A percentile compares a stretch with the other conserved stretches of the same genome.
Conservation (phyloP, 306 rosid species). For the Citrullus mucosospermus region DNA sequence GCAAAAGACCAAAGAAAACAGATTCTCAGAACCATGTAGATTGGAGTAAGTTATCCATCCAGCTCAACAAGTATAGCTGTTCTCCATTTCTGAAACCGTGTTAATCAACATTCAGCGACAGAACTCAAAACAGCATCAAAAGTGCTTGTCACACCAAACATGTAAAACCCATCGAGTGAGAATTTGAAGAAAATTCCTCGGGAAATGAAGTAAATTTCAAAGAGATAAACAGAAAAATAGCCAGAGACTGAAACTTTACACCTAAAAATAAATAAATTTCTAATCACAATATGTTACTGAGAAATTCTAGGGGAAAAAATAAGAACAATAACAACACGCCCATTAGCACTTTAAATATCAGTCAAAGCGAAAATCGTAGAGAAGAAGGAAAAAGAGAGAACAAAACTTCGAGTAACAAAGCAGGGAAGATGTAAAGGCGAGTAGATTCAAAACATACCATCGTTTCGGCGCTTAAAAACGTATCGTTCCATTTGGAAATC, state of each 20-base stretch:
- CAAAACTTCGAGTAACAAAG: neutral
- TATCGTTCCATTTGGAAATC: conserved; percentile 84
- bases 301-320: neutral
- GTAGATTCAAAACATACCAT: conserved; percentile 25
- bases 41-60: neutral
- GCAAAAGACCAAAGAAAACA: neutral
- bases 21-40: neutral
- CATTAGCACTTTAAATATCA: neutral
- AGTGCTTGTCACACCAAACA: neutral
- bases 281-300: neutral
- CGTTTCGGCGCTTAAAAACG: conserved; percentile 77
- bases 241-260: neutral
- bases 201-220: neutral
- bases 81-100: neutral
- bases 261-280: neutral
- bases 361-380: neutral
- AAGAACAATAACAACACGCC: neutral
- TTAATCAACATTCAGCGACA: neutral
- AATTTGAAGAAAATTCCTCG: neutral
- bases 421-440: neutral
- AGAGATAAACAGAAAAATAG: neutral
- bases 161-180: neutral
- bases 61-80: neutral
- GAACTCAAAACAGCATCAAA: neutral
- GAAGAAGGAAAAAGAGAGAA: neutral